Evolutionary conservation across 2,329 filamentous ascomycete genomes (phyloP).

Genomic region (Remersonia thermophila): DNA sequence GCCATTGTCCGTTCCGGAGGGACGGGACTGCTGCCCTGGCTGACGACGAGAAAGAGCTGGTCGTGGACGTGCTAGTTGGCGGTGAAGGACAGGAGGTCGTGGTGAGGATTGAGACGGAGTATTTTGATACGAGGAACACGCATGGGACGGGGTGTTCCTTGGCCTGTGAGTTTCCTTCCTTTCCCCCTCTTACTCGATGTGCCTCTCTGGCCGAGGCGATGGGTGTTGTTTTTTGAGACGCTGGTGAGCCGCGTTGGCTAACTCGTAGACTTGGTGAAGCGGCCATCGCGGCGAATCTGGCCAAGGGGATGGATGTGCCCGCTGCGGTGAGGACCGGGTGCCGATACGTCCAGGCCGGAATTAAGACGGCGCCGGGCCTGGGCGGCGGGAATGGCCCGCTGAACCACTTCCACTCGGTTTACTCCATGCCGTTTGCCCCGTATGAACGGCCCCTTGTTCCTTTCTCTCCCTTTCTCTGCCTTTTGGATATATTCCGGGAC

Average conservation of each 20-base stretch:
- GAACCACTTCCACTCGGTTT: conserved; percentile 66
- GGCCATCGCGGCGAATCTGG: conserved; percentile 62
- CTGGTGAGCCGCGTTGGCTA: too few relatives aligned
- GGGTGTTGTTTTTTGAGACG: too few relatives aligned
- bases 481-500: too few relatives aligned
- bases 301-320: conserved; percentile 43
- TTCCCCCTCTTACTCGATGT: too few relatives aligned
- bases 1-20: conserved; percentile 66
- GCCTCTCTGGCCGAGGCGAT: too few relatives aligned
- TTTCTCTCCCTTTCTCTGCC: neutral
- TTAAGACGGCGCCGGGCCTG: conserved; percentile 48
- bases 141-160: conserved; percentile 93
- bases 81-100: conserved; percentile 20
- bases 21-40: conserved; percentile 46
- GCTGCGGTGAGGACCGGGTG: conserved; percentile 55
- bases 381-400: conserved; percentile 60
- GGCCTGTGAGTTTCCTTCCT: conserved; percentile 51
- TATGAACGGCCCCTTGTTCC: conserved; percentile 22
- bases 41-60: conserved; percentile 47
- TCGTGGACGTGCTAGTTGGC: conserved; percentile 69
- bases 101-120: conserved; percentile 55
- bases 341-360: conserved; percentile 59
- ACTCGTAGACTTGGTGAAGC: conserved; percentile 29
- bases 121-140: conserved; percentile 64
- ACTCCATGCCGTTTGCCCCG: conserved; percentile 56